Evolutionary conservation across 2,329 filamentous ascomycete species (phyloP), one percentile per base, ranked within the genome.

Genomic region (Trichoderma koningiopsis): DNA sequence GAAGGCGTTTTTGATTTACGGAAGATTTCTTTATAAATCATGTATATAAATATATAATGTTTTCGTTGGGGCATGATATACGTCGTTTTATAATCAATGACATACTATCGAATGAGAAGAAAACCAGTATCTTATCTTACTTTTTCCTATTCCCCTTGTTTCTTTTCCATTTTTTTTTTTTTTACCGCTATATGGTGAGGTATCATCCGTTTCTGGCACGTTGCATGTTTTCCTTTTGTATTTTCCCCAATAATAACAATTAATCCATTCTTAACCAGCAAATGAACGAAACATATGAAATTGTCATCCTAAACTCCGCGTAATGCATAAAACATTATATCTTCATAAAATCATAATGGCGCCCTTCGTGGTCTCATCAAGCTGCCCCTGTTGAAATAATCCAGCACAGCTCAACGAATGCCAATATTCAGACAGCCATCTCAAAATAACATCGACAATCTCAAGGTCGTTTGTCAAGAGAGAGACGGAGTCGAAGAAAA

Each of bases 1-100:
- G 64, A 63, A 67, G 71, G 68, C 70, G 70, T 73, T 35, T 35
- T 43, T 49, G 47, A 22, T 72, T 68, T 29, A 66, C 43, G 31
- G 63, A 56, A 57, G 58, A 69, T 56, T 61, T 35, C 13, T 35
- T 59, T 61, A 70, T 43, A 52, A 70, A 56, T 59, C 55, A 59
- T 70, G 47, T 62, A 59, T 67, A 58, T 52, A 57, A 40, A 47
- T 56, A 60, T 47, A 53, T 55, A 43, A 43, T n/a, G 43, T 33
- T 19, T 40, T 40, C 16, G n/a, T n/a, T 43, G 2, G 16, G 40
- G 33, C 27, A 40, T 43, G 33, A 61, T 61, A 70, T 29, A 53
- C 49, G 57, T 56, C n/a, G 53, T 64, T 24, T 24, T 52, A 29
- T 63, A 29, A 40, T 59, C 53, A 64, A 58, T 59, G 65, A 55